Evolutionary conservation across 2,329 filamentous ascomycete genomes (phyloP), one percentile per base, ranked within the genome.

Genomic region (Chaetomium sp.): DNA sequence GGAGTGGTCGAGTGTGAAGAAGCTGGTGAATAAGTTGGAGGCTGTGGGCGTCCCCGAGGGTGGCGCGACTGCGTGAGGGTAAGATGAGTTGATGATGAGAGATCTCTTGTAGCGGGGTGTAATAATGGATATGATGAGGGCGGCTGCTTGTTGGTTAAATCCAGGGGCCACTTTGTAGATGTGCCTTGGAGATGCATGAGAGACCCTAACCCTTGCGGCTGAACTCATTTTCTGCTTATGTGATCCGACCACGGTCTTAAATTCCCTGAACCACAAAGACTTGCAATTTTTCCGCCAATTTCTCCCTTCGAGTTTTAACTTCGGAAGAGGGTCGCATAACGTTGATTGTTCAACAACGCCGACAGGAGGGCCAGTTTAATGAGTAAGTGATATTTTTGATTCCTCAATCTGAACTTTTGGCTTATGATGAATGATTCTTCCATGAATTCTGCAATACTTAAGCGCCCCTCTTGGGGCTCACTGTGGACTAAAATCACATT

Each of bases 1-100:
- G 66, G 92, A 97, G 70, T 99, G 94, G 92, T 82, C 87, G 5
- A 88, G 82, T 38, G 88, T 99, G 63, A 97, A 96, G 83, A 91
- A 90, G 71, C 76, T 96, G 67, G 82, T 96, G 32, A 85, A 82
- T 43, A 82, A 86, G 65, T 73, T 92, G 58, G 91, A 95, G 71
- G 77, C 78, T 12, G 75, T 74, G n/a, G 76, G 78, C 1, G 69
- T 27, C 19, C 19, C 19, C 19, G 19, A 27, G 19, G 19, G 19
- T 27, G 19, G 19, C 19, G 19, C 19, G 2, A 3, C 19, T 27
- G 19, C 19, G 76, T 42, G 79, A 77, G 49, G 76, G 76, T n/a
- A 72, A 72, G 14, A 71, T 76, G 61, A 56, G 12, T n/a, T 55
- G 52, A 34, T 62, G 45, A 54, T 12, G 35, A 14, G 37, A 12